Conservation (phyloP, 352 stramenopile species). For the Phytophthora sp. region DNA sequence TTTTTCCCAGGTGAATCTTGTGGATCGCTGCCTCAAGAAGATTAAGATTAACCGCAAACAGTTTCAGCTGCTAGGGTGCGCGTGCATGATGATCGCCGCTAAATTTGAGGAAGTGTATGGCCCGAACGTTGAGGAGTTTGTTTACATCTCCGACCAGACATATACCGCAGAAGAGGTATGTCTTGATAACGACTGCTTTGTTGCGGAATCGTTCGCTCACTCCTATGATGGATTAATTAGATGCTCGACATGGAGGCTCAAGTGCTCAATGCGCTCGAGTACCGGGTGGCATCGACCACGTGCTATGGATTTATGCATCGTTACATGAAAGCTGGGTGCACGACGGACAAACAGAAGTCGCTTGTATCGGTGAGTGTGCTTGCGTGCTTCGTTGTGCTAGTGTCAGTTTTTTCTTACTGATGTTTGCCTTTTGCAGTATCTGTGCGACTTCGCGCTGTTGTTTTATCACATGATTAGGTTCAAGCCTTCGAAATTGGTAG, state of each 20-base stretch:
- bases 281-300: constrained; percentile 77
- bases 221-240: constrained; percentile 25
- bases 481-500: constrained; percentile 70
- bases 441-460: constrained; percentile 74
- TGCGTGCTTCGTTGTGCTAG: background rate
- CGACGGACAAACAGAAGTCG: constrained; percentile 56
- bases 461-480: constrained; percentile 82
- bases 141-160: constrained; percentile 97
- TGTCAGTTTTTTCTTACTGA: background rate
- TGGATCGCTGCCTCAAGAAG: constrained; percentile 81
- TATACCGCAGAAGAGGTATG: constrained; percentile 89
- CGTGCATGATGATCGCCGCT: constrained; percentile 95
- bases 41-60: constrained; percentile 90
- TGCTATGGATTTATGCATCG: constrained; percentile 78
- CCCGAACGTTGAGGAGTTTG: constrained; percentile 94
- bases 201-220: constrained; percentile 1
- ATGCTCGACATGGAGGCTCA: constrained; percentile 87
- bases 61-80: constrained; percentile 96
- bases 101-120: constrained; percentile 99
- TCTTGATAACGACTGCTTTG: background rate
- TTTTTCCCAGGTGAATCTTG: constrained; percentile 67
- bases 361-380: constrained; percentile 59
- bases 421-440: constrained; percentile 48
- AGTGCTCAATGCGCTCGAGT: constrained; percentile 78
- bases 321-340: constrained; percentile 63